phyloP scores from a whole-genome alignment of 805 yeast species.

The Yarrowia deformans region DNA sequence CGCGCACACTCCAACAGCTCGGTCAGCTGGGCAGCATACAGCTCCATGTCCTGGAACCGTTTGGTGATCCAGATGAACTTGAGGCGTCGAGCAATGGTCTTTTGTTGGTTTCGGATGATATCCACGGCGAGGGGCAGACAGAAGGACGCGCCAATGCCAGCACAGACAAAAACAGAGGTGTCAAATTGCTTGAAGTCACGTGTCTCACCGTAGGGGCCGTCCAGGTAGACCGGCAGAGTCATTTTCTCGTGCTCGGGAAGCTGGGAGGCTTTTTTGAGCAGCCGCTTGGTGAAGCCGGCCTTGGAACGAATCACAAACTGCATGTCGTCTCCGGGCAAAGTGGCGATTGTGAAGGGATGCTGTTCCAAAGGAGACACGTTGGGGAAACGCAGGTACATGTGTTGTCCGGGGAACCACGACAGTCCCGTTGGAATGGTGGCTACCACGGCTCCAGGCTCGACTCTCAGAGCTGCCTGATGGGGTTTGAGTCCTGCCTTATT shows the following conservation, averaged over 20 bases:
- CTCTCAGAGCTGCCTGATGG: conserved; percentile 41
- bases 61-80: conserved; percentile 35
- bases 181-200: conserved; percentile 57
- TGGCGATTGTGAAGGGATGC: conserved; percentile 59
- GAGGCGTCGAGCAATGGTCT: conserved; percentile 30
- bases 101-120: conserved; percentile 49
- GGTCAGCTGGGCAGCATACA: conserved; percentile 3
- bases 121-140: conserved; percentile 57
- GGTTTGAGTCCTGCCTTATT: conserved; percentile 40
- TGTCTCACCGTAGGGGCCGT: conserved; percentile 56
- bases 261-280: conserved; percentile 48
- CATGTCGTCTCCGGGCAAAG: conserved; percentile 54
- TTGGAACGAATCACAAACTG: conserved; percentile 53
- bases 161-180: conserved; percentile 52
- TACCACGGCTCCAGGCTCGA: conserved; percentile 35
- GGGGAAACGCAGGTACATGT: conserved; percentile 54
- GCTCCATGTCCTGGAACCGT: conserved; percentile 32
- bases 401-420: conserved; percentile 59
- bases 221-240: conserved; percentile 50
- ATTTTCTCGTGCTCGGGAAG: conserved; percentile 42
- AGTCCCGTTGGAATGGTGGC: conserved; percentile 31
- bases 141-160: conserved; percentile 59
- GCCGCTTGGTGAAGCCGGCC: conserved; percentile 55
- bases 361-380: conserved; percentile 53
- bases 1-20: conserved; percentile 18